Evolutionary conservation across 306 rosid species (phyloP), one percentile per base, ranked within the genome.

Genomic region (Parietaria judaica): DNA sequence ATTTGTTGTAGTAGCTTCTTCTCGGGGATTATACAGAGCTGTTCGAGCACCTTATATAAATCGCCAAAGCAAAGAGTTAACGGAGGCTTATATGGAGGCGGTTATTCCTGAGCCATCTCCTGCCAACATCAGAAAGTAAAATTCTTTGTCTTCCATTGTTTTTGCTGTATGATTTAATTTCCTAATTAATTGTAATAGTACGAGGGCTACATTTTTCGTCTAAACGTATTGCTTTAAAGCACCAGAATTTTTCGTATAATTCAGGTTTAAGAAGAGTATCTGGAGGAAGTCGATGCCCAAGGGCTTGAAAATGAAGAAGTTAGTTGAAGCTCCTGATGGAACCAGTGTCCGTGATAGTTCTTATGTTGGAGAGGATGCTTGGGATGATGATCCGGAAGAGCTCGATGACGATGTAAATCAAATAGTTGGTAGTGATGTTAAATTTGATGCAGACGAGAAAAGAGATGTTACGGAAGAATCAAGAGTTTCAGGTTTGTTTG

Each of bases 41-140:
- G 60, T 86, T 64, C 90, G 56, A 80, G 83, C 83, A 60, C 95
- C 99, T 58, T 73, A 47, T 56, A n/a, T 51, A 51, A 66, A 69
- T 67, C 88, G 75, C 62, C 80, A 72, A 74, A 86, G 58, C 66
- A 76, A 74, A 64, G 94, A 84, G 77, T 63, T 88, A 68, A 78
- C 95, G 6, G 96, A 88, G 72, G 96, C 99, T 66, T 92, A 88
- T 74, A 92, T 92, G 96, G 99, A 92, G 75, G 88, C 87, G 3
- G 74, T 92, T 68, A 72, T 92, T 84, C 99, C 98, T 6, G 96
- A 84, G 78, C 98, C 98, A 34, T 76, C 96, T 65, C 88, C 88
- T 37, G 66, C 59, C 44, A 92, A 92, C 66, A 48, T 88, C 63
- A 82, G 71, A 79, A 86, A 84, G 98, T 86, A 68, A 68, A 54